Evolutionary conservation across 257 asterid species (phyloP), one percentile per base, ranked within the genome.

Genomic region (Solanum commersonii): DNA sequence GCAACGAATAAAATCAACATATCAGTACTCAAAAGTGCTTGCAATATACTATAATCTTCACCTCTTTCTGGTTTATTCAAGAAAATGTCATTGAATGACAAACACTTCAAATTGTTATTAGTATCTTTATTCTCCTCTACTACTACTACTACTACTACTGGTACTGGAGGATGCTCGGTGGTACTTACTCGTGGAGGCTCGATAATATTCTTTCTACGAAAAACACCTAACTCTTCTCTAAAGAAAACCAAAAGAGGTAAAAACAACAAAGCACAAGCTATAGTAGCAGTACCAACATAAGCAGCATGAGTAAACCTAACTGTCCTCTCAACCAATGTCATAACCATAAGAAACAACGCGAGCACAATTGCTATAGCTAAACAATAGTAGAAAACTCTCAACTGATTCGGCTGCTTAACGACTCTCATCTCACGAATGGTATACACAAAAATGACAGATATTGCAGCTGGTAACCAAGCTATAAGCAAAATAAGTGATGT

Each of bases 401-500:
- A 88, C 93, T 94, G 95, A 86, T 92, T 90, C 20, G 86, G 87
- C 88, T 89, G 93, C 84, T 91, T 85, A 13, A 87, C 92, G 0
- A 91, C 94, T 88, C 84, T 92, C 92, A 96, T 91, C 5, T 92
- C 95, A n/a, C 98, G 93, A n/a, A 96, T 93, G 2, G 95, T 92
- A 40, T 96, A 95, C 52, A 96, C 98, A 34, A 96, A 96, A 31
- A 96, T 91, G 81, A 96, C 93, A n/a, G 98, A 96, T 67, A 96
- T 72, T 1, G 96, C 98, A 29, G 98, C 96, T 0, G 98, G 98
- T 14, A 96, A 96, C 98, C 98, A 96, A 5, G 98, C 98, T 34
- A 96, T 95, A 29, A 96, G 94, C 20, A 96, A 93, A 79, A 96
- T 92, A 38, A 96, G 89, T 6, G 98, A 90, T 70, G 91, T 93